phyloP scores from a whole-genome alignment of 495 filamentous ascomycete species.

The Recurvomyces mirabilis region DNA sequence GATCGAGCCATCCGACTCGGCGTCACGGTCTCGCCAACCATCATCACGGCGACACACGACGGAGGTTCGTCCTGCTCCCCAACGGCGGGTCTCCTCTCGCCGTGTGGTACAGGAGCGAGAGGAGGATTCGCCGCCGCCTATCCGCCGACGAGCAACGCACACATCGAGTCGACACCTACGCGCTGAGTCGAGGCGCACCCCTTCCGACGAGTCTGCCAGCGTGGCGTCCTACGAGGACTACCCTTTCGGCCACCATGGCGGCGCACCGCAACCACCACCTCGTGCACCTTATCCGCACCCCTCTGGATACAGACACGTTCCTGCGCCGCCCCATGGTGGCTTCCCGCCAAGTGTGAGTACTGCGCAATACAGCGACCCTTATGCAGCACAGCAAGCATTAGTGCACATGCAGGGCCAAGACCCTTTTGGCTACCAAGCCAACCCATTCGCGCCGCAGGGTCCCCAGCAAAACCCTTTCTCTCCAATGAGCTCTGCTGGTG shows the following conservation, averaged over 20 bases:
- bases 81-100: slow-evolving; percentile 25
- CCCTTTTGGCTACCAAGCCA: slow-evolving; percentile 25
- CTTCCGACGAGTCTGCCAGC: slow-evolving; percentile 24
- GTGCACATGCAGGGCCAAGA: slow-evolving; percentile 26
- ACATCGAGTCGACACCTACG: slow-evolving; percentile 11
- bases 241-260: slow-evolving; percentile 23
- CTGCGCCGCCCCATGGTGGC: slow-evolving; percentile 22
- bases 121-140: slow-evolving; percentile 14
- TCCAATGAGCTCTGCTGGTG: slow-evolving; percentile 15
- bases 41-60: slow-evolving; percentile 12
- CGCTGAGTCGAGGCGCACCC: slow-evolving; percentile 13
- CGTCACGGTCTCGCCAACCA: slow-evolving; percentile 24
- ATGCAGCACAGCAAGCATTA: slow-evolving; percentile 11
- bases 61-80: slow-evolving; percentile 21
- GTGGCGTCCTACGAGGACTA: slow-evolving; percentile 33
- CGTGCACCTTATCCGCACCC: slow-evolving; percentile 22
- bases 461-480: slow-evolving; percentile 25
- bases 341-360: slow-evolving; percentile 27
- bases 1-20: slow-evolving; percentile 32
- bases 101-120: slow-evolving; percentile 16
- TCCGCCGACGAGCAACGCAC: slow-evolving; percentile 10
- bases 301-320: slow-evolving; percentile 17
- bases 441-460: slow-evolving; percentile 27
- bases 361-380: slow-evolving; percentile 14
- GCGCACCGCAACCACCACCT: slow-evolving; percentile 17